A percentile compares a stretch with the other conserved stretches of the same genome.
Conservation (phyloP, 495 filamentous ascomycete genomes). For the Pseudomonodictys pantanalensis region DNA sequence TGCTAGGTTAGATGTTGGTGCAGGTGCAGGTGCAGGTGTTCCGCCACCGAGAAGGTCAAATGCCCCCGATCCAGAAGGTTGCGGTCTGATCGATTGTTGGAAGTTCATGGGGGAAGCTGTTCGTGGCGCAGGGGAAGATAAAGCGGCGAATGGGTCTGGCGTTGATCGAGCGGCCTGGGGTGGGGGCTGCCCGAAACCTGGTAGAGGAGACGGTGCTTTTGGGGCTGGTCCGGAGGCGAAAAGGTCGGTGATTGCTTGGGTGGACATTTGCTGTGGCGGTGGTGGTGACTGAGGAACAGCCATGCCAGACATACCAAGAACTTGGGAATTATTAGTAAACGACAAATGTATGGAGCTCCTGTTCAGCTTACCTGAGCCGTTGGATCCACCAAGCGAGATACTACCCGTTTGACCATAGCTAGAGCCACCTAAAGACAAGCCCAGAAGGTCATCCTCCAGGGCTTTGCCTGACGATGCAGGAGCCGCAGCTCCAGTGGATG, state of each 20-base stretch:
- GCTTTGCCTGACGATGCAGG: slow-evolving; percentile 47
- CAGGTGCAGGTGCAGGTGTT: slow-evolving; percentile 1
- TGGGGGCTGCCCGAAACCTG: slow-evolving; percentile 39
- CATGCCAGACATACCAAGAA: slow-evolving; percentile 25
- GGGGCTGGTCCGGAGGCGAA: slow-evolving; percentile 35
- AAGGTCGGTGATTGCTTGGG: slow-evolving; percentile 36
- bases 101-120: slow-evolving; percentile 45
- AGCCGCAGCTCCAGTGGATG: slow-evolving; percentile 8
- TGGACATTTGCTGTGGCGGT: slow-evolving; percentile 20
- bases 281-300: slow-evolving; percentile 21
- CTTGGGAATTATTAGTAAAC: slow-evolving; percentile 15
- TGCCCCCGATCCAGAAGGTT: slow-evolving; percentile 1
- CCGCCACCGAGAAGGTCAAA: slow-evolving; percentile 25
- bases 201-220: slow-evolving; percentile 35
- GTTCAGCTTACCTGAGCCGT: slow-evolving; percentile 25
- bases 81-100: slow-evolving; percentile 40
- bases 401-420: slow-evolving; percentile 70
- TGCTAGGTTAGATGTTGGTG: slow-evolving; percentile 37
- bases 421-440: slow-evolving; percentile 59
- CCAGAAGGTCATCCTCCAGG: slow-evolving; percentile 62
- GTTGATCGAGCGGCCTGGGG: slow-evolving; percentile 42
- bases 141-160: slow-evolving; percentile 43
- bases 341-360: not conserved
- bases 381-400: slow-evolving; percentile 70
- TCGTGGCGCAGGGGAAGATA: slow-evolving; percentile 35